A percentile compares a stretch with the other conserved stretches of the same genome.
These are phyloP conservation scores for Cryptococcus amylolentus DNA, from an alignment of 1,284 basidiomycete genomes.

Conservation along the genomic window DNA sequence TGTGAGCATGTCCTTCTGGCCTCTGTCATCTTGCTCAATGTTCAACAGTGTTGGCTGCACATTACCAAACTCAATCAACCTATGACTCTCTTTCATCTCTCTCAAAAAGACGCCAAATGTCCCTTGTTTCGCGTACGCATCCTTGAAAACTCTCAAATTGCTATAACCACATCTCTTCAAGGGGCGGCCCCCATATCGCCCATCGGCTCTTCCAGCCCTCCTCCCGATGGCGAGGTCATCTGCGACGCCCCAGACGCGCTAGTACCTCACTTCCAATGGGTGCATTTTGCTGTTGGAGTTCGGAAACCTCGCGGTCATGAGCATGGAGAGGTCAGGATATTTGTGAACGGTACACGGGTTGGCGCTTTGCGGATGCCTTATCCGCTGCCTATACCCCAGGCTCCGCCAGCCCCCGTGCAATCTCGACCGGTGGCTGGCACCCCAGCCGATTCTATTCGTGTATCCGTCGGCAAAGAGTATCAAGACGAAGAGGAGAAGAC, in stretches of 20 bases:
- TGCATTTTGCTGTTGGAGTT: conserved; percentile 42
- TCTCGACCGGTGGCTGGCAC: neutral
- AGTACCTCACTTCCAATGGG: conserved; percentile 46
- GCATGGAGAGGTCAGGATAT: conserved; percentile 36
- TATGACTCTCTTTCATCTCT: conserved; percentile 41
- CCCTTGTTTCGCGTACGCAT: conserved; percentile 42
- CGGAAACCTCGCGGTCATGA: conserved; percentile 31
- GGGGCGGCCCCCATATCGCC: neutral
- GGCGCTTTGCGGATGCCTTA: conserved; percentile 39
- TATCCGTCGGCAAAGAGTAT: conserved; percentile 21
- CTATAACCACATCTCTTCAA: conserved; percentile 27
- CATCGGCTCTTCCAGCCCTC: conserved; percentile 9
- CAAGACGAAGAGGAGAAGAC: conserved; percentile 10
- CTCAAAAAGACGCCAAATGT: conserved; percentile 25
- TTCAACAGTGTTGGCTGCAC: conserved; percentile 38
- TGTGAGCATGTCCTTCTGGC: conserved; percentile 19
- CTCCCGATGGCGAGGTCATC: conserved; percentile 28
- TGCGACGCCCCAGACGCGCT: conserved; percentile 44
- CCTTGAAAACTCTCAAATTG: conserved; percentile 48
- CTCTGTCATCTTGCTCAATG: neutral
- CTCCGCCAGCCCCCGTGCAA: conserved; percentile 13
- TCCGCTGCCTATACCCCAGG: conserved; percentile 20
- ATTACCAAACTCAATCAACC: conserved; percentile 42
- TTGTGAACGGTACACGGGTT: conserved; percentile 41
- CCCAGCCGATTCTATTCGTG: conserved; percentile 21